A percentile compares a stretch with the other conserved stretches of the same genome.
phyloP scores from a whole-genome alignment of 148 eudicot species.

The Drosera capensis region DNA sequence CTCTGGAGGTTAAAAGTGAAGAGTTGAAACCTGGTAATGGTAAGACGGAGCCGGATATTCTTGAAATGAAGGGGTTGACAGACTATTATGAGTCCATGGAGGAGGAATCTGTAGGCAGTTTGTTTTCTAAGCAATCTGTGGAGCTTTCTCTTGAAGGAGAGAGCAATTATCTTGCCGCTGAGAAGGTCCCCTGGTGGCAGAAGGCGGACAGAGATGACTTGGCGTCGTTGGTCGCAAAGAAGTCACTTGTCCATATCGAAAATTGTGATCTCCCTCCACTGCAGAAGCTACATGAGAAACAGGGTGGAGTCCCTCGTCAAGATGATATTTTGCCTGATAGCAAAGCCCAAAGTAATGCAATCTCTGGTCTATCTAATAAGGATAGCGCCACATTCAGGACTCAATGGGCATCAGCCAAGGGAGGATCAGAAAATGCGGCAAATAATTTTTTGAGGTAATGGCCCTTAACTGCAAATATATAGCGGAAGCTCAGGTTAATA shows the following conservation, averaged over 20 bases:
- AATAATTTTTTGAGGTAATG: slow-evolving; percentile 25
- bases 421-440: slow-evolving; percentile 9
- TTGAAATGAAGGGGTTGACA: slow-evolving; percentile 24
- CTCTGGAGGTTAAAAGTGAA: slow-evolving; percentile 9
- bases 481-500: neutral
- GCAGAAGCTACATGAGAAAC: slow-evolving; percentile 19
- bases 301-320: slow-evolving; percentile 9
- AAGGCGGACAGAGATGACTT: slow-evolving; percentile 53
- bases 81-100: slow-evolving; percentile 42
- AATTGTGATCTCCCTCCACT: slow-evolving; percentile 85
- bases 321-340: slow-evolving; percentile 21
- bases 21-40: slow-evolving; percentile 14
- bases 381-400: slow-evolving; percentile 10
- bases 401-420: slow-evolving; percentile 16
- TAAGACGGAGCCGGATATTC: slow-evolving; percentile 25
- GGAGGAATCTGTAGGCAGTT: slow-evolving; percentile 34
- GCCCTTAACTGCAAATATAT: neutral
- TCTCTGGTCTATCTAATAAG: slow-evolving; percentile 3
- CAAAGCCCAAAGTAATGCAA: slow-evolving; percentile 14
- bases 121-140: slow-evolving; percentile 19
- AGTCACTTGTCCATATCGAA: slow-evolving; percentile 46
- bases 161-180: slow-evolving; percentile 34
- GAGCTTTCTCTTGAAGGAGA: slow-evolving; percentile 26
- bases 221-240: slow-evolving; percentile 68
- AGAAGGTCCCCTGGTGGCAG: slow-evolving; percentile 84